A percentile compares a stretch with the other conserved stretches of the same genome.
Evolutionary conservation across 345 rosid species (phyloP).

Genomic region (Linum lewisii): DNA sequence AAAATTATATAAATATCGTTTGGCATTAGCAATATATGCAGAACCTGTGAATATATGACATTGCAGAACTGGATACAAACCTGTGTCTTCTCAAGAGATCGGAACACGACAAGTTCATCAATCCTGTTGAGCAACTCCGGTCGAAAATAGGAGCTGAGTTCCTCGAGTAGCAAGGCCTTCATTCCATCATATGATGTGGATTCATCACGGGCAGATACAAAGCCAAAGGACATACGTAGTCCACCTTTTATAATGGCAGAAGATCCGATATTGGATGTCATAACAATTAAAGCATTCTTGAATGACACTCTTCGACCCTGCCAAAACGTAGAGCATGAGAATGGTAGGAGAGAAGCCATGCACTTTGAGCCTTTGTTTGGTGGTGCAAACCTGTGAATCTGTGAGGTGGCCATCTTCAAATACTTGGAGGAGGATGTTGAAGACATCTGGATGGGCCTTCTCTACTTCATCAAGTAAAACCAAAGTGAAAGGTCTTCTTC

Average conservation of each 20-base stretch:
- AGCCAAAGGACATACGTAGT: conserved; percentile 64
- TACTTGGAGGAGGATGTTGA: conserved; percentile 91
- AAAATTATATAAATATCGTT: no score
- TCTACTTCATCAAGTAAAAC: conserved; percentile 49
- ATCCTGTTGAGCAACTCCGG: conserved; percentile 95
- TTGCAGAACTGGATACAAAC: no score
- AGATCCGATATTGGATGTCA: conserved; percentile 96
- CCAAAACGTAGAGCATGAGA: conserved; percentile 2
- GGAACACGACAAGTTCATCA: conserved; percentile 86
- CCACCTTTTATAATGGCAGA: conserved; percentile 82
- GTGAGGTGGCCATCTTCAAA: conserved; percentile 98
- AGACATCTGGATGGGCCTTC: conserved; percentile 73
- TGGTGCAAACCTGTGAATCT: conserved; percentile 71
- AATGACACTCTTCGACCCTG: conserved; percentile 95
- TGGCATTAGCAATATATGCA: no score
- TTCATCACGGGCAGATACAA: conserved; percentile 36
- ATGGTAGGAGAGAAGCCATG: background rate
- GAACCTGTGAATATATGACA: no score
- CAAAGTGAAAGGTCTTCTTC: conserved; percentile 82
- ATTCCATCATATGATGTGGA: conserved; percentile 60
- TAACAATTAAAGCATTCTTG: conserved; percentile 81
- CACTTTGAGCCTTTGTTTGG: no score
- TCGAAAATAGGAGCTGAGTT: conserved; percentile 79
- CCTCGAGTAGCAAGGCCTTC: conserved; percentile 68
- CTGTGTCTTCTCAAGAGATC: conserved; percentile 74